These are phyloP conservation scores for Asterochloris erici DNA, from an alignment of 139 green algal genomes.

Conservation along the genomic window DNA sequence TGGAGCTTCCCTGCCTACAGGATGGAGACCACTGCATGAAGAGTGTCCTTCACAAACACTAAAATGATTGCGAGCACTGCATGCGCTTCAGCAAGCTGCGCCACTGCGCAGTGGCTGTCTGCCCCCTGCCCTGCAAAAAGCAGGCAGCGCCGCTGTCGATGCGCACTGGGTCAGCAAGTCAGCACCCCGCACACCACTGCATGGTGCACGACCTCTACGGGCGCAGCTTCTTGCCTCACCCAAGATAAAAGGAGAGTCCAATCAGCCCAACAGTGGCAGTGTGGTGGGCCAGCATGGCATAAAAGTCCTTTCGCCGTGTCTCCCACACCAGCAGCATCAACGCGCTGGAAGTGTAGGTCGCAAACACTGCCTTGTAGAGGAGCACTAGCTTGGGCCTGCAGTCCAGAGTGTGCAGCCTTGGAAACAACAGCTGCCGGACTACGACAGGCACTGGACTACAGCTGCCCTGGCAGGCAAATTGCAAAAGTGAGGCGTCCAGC, in stretches of 20 bases:
- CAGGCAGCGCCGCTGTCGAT: no score
- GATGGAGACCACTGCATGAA: no score
- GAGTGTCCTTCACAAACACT: no score
- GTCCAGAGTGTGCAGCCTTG: not conserved
- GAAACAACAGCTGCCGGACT: not conserved
- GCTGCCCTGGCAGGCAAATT: not conserved
- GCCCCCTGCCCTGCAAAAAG: no score
- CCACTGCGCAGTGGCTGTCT: no score
- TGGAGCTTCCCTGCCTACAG: no score
- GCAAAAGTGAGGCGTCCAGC: not conserved
- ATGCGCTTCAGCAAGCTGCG: no score
- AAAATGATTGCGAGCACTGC: no score
- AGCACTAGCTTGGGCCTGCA: conserved; percentile 38
- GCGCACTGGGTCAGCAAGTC: no score
- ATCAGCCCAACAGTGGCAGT: conserved; percentile 50
- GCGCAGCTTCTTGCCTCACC: conserved; percentile 23
- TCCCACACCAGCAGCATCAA: conserved; percentile 67
- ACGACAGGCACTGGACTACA: not conserved
- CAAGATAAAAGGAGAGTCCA: conserved; percentile 25
- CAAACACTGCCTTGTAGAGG: conserved; percentile 49
- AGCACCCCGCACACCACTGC: no score
- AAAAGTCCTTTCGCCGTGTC: conserved; percentile 60
- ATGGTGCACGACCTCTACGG: no score
- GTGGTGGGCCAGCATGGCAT: conserved; percentile 70
- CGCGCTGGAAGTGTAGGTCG: conserved; percentile 50